These are phyloP conservation scores for Cladochytrium replicatum DNA, from an alignment of 192 early-diverging fungal species.

Conservation along the genomic window DNA sequence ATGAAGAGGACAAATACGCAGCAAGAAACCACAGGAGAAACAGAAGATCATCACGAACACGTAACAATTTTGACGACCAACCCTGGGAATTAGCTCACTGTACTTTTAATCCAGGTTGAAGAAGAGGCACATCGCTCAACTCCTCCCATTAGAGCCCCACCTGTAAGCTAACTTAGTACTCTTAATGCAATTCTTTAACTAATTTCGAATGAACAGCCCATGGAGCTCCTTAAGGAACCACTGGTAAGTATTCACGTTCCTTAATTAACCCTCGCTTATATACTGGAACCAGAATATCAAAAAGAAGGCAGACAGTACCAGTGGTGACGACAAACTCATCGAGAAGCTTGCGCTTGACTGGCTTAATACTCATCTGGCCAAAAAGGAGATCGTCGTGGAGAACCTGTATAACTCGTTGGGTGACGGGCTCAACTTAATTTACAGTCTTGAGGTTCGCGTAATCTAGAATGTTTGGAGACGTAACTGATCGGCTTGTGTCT, in stretches of 20 bases:
- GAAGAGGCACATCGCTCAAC: constrained; percentile 2
- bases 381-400: constrained; percentile 23
- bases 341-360: constrained; percentile 43
- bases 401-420: constrained; percentile 23
- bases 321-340: constrained; percentile 40
- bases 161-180: too few species aligned
- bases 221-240: too few species aligned
- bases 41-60: too few species aligned
- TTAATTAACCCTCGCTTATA: neutral
- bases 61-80: too few species aligned
- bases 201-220: too few species aligned
- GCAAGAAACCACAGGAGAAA: too few species aligned
- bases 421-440: constrained; percentile 38
- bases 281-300: constrained; percentile 30
- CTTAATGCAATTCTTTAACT: too few species aligned
- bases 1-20: too few species aligned
- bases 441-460: constrained; percentile 30
- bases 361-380: constrained; percentile 33
- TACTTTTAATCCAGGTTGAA: constrained; percentile 1
- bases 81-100: too few species aligned
- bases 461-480: neutral
- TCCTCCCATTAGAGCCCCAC: constrained; percentile 4
- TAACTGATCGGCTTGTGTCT: neutral
- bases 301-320: constrained; percentile 27
- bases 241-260: constrained; percentile 6